phyloP scores from a whole-genome alignment of 2,329 filamentous ascomycete genomes.

The Aspergillus niger region DNA sequence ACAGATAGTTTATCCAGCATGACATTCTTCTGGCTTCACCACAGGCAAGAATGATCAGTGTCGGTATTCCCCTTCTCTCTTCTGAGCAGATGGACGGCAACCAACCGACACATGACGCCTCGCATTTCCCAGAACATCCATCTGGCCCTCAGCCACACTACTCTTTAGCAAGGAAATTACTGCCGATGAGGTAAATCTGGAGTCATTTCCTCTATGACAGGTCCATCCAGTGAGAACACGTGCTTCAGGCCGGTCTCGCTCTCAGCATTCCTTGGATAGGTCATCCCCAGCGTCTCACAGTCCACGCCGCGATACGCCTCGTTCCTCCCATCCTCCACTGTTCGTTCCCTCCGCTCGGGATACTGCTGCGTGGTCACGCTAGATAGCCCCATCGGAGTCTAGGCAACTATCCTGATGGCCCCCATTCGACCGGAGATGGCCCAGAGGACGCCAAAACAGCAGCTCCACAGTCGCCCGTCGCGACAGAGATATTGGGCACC shows the following conservation, averaged over 20 bases:
- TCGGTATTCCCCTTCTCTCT: background rate
- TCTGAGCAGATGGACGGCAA: background rate
- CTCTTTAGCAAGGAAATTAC: background rate
- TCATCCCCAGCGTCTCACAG: background rate
- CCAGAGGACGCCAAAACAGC: background rate
- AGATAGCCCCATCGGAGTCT: constrained; percentile 28
- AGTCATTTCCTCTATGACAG: background rate
- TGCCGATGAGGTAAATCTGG: background rate
- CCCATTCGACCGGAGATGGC: constrained; percentile 29
- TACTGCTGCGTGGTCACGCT: constrained; percentile 26
- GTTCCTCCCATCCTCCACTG: constrained; percentile 28
- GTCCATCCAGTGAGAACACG: background rate
- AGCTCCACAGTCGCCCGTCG: background rate
- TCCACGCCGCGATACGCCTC: constrained; percentile 4
- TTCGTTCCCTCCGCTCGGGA: constrained; percentile 31
- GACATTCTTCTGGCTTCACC: background rate
- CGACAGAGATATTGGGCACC: background rate
- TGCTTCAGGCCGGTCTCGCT: background rate
- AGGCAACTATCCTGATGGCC: constrained; percentile 22
- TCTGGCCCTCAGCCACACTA: background rate
- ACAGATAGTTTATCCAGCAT: background rate
- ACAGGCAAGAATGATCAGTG: background rate
- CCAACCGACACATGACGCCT: background rate
- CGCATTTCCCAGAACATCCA: no score
- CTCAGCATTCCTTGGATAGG: background rate